Conservation (phyloP, 345 rosid genomes). For the Eucalyptus polybractea region DNA sequence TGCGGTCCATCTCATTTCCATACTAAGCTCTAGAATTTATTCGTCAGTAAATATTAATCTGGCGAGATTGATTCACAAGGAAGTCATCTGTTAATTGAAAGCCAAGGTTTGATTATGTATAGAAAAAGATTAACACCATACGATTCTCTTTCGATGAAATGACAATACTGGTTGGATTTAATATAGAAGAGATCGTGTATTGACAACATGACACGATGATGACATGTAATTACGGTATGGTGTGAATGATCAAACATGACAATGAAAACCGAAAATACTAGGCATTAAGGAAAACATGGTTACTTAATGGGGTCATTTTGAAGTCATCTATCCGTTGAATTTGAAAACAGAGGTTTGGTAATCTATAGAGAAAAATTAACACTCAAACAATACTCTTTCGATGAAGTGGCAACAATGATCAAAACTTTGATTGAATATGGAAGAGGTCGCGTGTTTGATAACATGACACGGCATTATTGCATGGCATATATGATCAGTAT, state of each 20-base stretch:
- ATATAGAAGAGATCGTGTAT: neutral
- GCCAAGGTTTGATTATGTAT: neutral
- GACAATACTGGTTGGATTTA: neutral
- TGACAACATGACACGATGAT: neutral
- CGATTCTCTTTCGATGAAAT: neutral
- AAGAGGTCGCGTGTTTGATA: neutral
- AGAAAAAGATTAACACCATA: neutral
- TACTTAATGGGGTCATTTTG: neutral
- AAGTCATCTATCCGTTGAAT: neutral
- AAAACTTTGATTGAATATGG: neutral
- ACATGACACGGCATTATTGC: neutral
- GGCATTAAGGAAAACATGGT: accelerated
- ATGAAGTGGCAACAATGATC: neutral
- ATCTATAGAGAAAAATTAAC: neutral
- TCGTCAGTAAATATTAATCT: accelerated
- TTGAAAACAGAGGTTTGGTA: neutral
- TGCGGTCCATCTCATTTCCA: neutral
- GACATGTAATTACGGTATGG: neutral
- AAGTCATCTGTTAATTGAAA: neutral
- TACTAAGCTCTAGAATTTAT: neutral
- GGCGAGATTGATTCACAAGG: neutral
- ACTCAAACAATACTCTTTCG: neutral
- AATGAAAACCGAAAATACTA: neutral
- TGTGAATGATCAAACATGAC: neutral
- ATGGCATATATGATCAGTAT: neutral